These are phyloP conservation scores for Cornus controversa DNA, from an alignment of 148 eudicot species.

Conservation along the genomic window DNA sequence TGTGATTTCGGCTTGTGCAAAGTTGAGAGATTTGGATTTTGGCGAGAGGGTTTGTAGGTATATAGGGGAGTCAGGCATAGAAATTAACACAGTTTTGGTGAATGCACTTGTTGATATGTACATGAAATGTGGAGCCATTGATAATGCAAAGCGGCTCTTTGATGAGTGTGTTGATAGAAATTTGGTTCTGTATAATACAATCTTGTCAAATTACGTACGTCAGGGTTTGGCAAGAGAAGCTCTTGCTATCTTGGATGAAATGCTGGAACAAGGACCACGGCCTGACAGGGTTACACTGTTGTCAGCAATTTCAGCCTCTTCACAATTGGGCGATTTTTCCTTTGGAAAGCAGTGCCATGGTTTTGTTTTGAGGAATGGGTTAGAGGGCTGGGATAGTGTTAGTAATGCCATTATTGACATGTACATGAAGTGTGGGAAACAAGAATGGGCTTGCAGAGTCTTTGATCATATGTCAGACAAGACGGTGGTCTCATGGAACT, in stretches of 20 bases:
- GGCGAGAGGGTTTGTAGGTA: conserved; percentile 26
- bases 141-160: conserved; percentile 26
- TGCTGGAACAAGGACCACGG: conserved; percentile 22
- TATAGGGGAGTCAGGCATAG: conserved; percentile 15
- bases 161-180: conserved; percentile 22
- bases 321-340: conserved; percentile 22
- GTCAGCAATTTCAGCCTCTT: conserved; percentile 23
- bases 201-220: conserved; percentile 31
- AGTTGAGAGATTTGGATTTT: conserved; percentile 33
- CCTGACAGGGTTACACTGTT: conserved; percentile 39
- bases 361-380: conserved; percentile 24
- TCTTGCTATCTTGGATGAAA: conserved; percentile 18
- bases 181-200: conserved; percentile 28
- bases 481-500: conserved; percentile 40
- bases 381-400: conserved; percentile 31
- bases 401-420: conserved; percentile 37
- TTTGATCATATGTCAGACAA: conserved; percentile 34
- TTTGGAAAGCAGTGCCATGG: conserved; percentile 36
- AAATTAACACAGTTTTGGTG: conserved; percentile 22
- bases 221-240: conserved; percentile 32
- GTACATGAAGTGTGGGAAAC: conserved; percentile 35
- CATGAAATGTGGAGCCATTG: conserved; percentile 34
- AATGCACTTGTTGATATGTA: conserved; percentile 45
- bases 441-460: conserved; percentile 27
- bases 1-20: conserved; percentile 41